Evolutionary conservation across 2,329 filamentous ascomycete species (phyloP), one percentile per base, ranked within the genome.

Genomic region (Magnaporthales sp.): DNA sequence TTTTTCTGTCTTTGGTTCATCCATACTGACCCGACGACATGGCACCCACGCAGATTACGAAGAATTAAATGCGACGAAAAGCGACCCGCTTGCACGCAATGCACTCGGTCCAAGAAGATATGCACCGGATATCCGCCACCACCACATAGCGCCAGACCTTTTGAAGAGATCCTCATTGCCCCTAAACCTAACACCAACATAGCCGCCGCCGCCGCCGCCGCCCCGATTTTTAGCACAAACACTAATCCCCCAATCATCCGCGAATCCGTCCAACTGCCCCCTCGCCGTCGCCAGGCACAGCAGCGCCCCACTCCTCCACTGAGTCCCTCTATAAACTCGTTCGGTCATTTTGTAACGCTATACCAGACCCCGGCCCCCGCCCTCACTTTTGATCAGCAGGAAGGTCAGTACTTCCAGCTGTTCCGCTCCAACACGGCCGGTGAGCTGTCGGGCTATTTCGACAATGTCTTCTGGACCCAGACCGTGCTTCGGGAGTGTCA

Each of bases 1-100:
- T 65, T 68, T n/a, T 62, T 63, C 56, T 29, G 4, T 26, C n/a
- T 6, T 9, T 31, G 63, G 58, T 8, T 29, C 27, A 5, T 30
- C 6, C 24, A 31, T 30, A 10, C 58, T 56, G 10, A 24, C 24
- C 56, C 31, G n/a, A 26, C 29, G 60, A 63, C 61, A 11, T 32
- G 30, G 71, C 71, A 68, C 29, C 31, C 70, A 75, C 64, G 71
- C 67, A 89, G 86, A 74, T 80, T 80, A 69, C 80, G 86, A 70
- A 81, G 85, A 69, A 88, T 90, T 69, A 90, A 90, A 74, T 90
- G 87, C 74, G 87, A 89, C 73, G 87, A 90, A 75, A 79, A 76
- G 69, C 84, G 87, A 66, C 87, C 87, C 8, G 77, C 80, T 30
- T 89, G 87, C 73, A 80, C 79, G 15, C 85, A 87, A 73, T 90